Conservation (phyloP, 169 alveolate genomes). For the Eimeria acervulina region DNA sequence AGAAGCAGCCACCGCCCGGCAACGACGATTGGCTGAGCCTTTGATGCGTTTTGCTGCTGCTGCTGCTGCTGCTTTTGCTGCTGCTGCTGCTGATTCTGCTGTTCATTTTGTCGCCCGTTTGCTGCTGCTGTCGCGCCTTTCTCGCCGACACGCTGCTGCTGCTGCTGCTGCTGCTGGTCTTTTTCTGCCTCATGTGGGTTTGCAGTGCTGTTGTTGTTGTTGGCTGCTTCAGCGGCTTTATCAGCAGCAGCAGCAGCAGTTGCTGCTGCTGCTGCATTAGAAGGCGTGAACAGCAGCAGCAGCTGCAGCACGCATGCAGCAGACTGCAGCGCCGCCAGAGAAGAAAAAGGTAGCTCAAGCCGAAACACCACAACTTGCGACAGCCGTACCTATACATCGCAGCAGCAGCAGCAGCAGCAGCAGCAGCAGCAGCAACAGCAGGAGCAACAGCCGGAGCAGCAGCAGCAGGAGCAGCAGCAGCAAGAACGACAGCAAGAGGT, state of each 20-base stretch:
- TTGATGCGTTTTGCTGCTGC: background rate
- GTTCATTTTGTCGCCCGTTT: too few relatives aligned
- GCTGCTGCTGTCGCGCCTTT: slow-evolving; percentile 18
- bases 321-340: slow-evolving; percentile 31
- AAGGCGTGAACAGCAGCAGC: slow-evolving; percentile 53
- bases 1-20: slow-evolving; percentile 52
- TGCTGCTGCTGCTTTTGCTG: background rate
- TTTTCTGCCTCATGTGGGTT: background rate
- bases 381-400: slow-evolving; percentile 65
- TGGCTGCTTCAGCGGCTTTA: background rate
- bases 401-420: too few relatives aligned
- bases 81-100: too few relatives aligned
- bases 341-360: slow-evolving; percentile 57
- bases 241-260: background rate
- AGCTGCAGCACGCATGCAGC: slow-evolving; percentile 71
- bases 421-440: slow-evolving; percentile 55
- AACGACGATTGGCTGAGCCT: background rate
- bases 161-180: slow-evolving; percentile 31
- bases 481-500: slow-evolving; percentile 31
- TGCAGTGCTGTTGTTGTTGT: slow-evolving; percentile 26
- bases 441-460: slow-evolving; percentile 1
- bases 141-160: too few relatives aligned
- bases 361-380: slow-evolving; percentile 65
- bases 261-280: background rate
- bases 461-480: slow-evolving; percentile 1